phyloP scores from a whole-genome alignment of 2,329 filamentous ascomycete genomes.

The Scytalidium sp. region DNA sequence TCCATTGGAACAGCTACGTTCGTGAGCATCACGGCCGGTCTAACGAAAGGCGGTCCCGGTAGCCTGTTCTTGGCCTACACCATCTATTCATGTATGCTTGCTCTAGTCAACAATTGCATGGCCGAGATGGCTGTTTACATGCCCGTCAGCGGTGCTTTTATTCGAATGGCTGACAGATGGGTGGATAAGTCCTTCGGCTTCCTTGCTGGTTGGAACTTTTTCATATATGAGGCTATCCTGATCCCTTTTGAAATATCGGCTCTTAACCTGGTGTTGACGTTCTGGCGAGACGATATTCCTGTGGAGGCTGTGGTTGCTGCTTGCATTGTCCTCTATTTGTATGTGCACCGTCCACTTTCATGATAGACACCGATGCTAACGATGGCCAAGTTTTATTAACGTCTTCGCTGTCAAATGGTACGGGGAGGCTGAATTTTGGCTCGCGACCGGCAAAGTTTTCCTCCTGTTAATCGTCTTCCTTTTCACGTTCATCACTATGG shows the following conservation, averaged over 20 bases:
- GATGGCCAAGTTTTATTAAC: conserved; percentile 53
- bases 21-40: conserved; percentile 39
- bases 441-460: conserved; percentile 35
- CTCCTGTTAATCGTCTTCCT: conserved; percentile 44
- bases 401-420: conserved; percentile 63
- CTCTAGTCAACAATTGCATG: conserved; percentile 22
- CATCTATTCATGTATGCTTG: conserved; percentile 36
- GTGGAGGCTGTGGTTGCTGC: conserved; percentile 33
- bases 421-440: conserved; percentile 71
- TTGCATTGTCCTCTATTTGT: conserved; percentile 44
- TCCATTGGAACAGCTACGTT: conserved; percentile 46
- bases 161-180: conserved; percentile 51
- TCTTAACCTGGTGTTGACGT: conserved; percentile 39
- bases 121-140: conserved; percentile 56
- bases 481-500: conserved; percentile 71
- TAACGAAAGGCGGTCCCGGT: conserved; percentile 32
- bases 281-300: conserved; percentile 39
- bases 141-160: conserved; percentile 49
- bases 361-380: conserved; percentile 10
- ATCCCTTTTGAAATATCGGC: conserved; percentile 39
- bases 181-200: conserved; percentile 54
- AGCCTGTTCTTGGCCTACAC: conserved; percentile 43
- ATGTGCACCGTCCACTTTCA: conserved; percentile 23
- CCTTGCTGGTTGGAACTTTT: conserved; percentile 56
- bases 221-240: conserved; percentile 55